These are phyloP conservation scores for Chloranthus sessilifolius DNA, from an alignment of 164 flowering plant species.

Conservation along the genomic window DNA sequence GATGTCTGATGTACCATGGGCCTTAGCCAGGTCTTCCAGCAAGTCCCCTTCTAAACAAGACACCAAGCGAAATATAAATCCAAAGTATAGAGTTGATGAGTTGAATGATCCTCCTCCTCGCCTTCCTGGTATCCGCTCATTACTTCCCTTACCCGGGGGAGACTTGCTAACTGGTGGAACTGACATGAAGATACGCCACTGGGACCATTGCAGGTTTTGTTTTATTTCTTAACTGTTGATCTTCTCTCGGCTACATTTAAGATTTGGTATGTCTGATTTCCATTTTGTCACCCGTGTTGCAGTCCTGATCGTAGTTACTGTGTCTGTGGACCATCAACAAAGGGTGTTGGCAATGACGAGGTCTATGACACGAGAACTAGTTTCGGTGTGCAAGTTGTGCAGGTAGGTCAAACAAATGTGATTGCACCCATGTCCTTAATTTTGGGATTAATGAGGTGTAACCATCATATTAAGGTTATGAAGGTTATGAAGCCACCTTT, in stretches of 20 bases:
- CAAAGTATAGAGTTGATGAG: slow-evolving; percentile 76
- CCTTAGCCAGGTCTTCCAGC: slow-evolving; percentile 58
- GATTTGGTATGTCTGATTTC: slow-evolving; percentile 1
- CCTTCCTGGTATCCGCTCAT: slow-evolving; percentile 80
- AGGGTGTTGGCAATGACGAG: slow-evolving; percentile 69
- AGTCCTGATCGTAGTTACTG: slow-evolving; percentile 88
- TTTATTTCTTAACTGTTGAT: slow-evolving; percentile 1
- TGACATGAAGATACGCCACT: slow-evolving; percentile 44
- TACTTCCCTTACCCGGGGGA: slow-evolving; percentile 95
- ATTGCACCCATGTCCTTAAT: too few species aligned
- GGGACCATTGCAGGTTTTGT: slow-evolving; percentile 85
- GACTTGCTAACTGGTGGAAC: slow-evolving; percentile 72
- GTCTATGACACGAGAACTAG: slow-evolving; percentile 69
- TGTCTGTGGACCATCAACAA: slow-evolving; percentile 77
- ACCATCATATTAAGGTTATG: too few species aligned
- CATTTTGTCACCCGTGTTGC: slow-evolving; percentile 18
- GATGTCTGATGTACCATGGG: slow-evolving; percentile 68
- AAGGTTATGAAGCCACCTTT: too few species aligned
- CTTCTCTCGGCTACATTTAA: not conserved
- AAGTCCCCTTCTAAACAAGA: slow-evolving; percentile 55
- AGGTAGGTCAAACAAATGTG: slow-evolving; percentile 52
- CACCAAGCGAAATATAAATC: slow-evolving; percentile 40
- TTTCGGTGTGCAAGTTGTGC: slow-evolving; percentile 87
- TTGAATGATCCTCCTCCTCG: slow-evolving; percentile 82
- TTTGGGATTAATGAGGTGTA: too few species aligned